Base-by-base conservation (phyloP, 2,329 filamentous ascomycete species). In the Aspergillus thermomutatus region DNA sequence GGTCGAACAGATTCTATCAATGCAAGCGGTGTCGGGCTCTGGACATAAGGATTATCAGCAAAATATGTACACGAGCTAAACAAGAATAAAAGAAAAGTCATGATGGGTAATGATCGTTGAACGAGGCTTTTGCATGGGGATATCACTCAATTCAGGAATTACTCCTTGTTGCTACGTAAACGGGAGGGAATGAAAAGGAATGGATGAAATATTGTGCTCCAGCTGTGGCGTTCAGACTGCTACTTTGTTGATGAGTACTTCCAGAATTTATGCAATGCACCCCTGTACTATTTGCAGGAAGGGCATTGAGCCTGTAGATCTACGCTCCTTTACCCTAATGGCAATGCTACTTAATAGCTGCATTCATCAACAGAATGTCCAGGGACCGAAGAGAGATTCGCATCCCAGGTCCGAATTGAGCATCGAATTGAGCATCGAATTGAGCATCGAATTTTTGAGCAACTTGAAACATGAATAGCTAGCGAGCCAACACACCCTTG, bases 81-180 rank as follows among this genome's bases (percentile, higher is more conserved):
- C 53, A 45, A 53, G 48, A 57, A 57, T 62, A 56, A 63, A 59
- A 60, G 56, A 53, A 64, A 64, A 61, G 21, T 63, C 46, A 62
- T 65, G 63, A 65, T 61, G 63, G 61, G 57, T 63, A 61, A 65
- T 59, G 61, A 64, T 53, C 57, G 47, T 55, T 58, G 52, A 57
- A 62, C 46, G 41, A 59, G 49, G 19, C 49, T 49, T 25, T 45
- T 45, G 47, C 31, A 28, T 25, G 28, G 40, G 10, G 31, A 37
- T 37, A 37, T 37, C 14, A 37, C 31, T 37, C 27, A 4, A 48
- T 52, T 5, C 25, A 23, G 43, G 11, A 25, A 26, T 26, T 25
- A 14, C 23, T 21, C 8, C 40, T 21, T 23, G n/a, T 10, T 21
- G 1, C 19, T 43, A 21, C 8, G n/a, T 43, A 43, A 8, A 43